Evolutionary conservation across 225 moss, liverwort and hornwort species (phyloP), one percentile per base, ranked within the genome.

Genomic region (Polytrichum commune): DNA sequence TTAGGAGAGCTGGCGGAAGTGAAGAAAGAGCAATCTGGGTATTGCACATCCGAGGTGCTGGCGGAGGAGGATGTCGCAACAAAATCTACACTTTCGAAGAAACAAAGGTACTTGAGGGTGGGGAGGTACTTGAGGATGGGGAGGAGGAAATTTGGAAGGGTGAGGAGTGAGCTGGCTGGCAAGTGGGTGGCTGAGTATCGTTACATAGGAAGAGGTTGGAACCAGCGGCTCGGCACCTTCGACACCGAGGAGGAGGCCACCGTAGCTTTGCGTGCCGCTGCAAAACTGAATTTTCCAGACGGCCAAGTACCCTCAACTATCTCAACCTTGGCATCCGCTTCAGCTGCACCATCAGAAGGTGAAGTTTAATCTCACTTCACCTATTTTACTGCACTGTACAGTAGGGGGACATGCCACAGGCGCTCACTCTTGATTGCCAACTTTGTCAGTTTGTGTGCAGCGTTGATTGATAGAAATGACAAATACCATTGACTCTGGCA

Each of bases 161-260:
- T 57, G 57, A 57, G 22, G 32, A 32, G 32, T 7, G 6, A 6
- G 33, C 33, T 33, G 8, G 33, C 8, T 33, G 27, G 27, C 23
- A 8, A 24, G 5, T 27, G 27, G 27, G 2, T 27, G 16, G 27
- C 27, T 26, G 23, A 63, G 23, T 4, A 18, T 63, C 7, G 16
- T 25, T 13, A 8, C 4, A 2, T 0, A 26, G 1, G 27, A 5
- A 28, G 0, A 5, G 16, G 8, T 13, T 13, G 6, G 20, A 0
- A 1, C 26, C 16, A 7, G 27, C 4, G 25, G 23, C 63, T 63
- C 27, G 93, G 93, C n/a, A 93, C 91, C 4, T 93, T 93, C 38
- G 89, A 90, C 62, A 92, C 92, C 1, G 89, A 89, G 0, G 91
- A 93, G 61, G 84, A 83, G 27, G 93, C 93, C 57, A 89, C 93